A percentile compares a stretch with the other conserved stretches of the same genome.
Conservation (phyloP, 2,329 filamentous ascomycete species). For the Ceratocystis destructans region DNA sequence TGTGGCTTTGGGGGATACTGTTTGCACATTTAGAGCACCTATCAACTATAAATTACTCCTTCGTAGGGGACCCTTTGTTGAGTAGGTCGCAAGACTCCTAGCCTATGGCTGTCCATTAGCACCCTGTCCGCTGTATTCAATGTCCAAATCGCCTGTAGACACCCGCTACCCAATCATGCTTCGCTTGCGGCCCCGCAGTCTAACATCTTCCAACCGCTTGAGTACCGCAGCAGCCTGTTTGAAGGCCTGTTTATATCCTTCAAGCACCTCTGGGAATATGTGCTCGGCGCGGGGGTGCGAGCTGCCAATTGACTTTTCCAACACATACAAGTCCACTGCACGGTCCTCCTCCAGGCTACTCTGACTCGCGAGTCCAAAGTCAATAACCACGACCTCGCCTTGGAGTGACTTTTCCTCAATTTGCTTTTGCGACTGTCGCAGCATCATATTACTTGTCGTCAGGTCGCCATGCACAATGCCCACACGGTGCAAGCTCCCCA, state of each 20-base stretch:
- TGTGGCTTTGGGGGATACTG: not conserved
- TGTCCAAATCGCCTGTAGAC: not conserved
- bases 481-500: constrained; percentile 65
- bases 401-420: constrained; percentile 29
- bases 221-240: constrained; percentile 63
- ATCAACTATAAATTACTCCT: not conserved
- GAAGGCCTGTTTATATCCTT: constrained; percentile 59
- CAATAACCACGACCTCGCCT: constrained; percentile 79
- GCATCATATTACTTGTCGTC: constrained; percentile 94
- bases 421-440: constrained; percentile 34
- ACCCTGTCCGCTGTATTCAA: not conserved
- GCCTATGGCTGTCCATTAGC: not conserved
- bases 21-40: not conserved
- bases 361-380: constrained; percentile 81
- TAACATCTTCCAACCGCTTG: constrained; percentile 76
- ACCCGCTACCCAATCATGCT: constrained; percentile 74
- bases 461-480: constrained; percentile 89
- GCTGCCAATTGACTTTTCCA: constrained; percentile 87
- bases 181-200: constrained; percentile 86
- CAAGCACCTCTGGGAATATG: constrained; percentile 59
- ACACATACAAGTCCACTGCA: constrained; percentile 88
- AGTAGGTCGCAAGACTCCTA: not conserved
- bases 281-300: constrained; percentile 79
- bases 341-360: constrained; percentile 77
- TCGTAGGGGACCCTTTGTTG: not conserved